Percentiles rank a stretch among this genome's conserved stretches.
These are phyloP conservation scores for Sonneratia alba DNA, from an alignment of 345 rosid genomes.

Conservation along the genomic window DNA sequence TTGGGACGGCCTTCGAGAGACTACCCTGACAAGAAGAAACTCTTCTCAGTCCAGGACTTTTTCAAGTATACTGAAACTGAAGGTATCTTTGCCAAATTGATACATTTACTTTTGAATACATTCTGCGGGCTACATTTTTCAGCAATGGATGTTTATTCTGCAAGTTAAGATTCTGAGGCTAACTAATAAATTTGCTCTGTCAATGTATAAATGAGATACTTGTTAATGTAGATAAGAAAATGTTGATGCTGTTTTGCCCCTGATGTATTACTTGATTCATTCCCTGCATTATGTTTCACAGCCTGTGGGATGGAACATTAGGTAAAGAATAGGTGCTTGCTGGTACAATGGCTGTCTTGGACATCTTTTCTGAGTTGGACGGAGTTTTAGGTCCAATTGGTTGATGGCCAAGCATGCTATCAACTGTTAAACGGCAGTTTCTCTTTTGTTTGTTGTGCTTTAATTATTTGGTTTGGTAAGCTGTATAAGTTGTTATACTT, in stretches of 20 bases:
- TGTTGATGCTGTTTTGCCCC: background rate
- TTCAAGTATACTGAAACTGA: constrained; percentile 95
- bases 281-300: background rate
- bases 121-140: background rate
- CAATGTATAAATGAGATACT: background rate
- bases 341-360: background rate
- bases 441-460: background rate
- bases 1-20: constrained; percentile 70
- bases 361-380: background rate
- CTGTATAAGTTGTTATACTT: background rate
- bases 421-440: background rate
- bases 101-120: background rate
- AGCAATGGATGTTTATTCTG: background rate
- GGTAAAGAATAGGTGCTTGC: background rate
- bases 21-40: constrained; percentile 90
- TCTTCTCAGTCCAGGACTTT: constrained; percentile 93
- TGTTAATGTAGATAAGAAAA: background rate
- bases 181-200: background rate
- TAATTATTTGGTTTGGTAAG: background rate
- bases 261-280: background rate
- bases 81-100: constrained; percentile 42
- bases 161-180: background rate
- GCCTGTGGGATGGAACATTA: background rate
- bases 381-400: background rate
- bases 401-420: background rate